Base-by-base conservation (phyloP, 2,329 filamentous ascomycete genomes). In the Hypomyces perniciosus region DNA sequence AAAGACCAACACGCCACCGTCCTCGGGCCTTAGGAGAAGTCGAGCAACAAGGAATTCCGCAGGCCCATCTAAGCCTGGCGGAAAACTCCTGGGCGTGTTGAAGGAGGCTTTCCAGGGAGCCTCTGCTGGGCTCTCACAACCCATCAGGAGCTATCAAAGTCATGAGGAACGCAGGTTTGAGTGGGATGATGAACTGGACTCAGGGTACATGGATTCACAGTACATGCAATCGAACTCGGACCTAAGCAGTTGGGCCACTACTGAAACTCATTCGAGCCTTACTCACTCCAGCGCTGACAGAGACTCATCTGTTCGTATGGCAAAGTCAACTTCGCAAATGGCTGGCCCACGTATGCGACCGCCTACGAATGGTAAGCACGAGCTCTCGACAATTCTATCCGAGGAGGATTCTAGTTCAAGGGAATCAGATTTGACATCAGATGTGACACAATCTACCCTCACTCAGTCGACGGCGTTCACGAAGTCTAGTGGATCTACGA, bases 21-120 rank as follows among this genome's bases (percentile, higher is more conserved):
- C 71, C 3, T 62, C 62, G 2, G 73, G 73, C 1, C 64, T 85
- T 28, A 80, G 73, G 64, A 73, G 82, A 58, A 80, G 76, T 44
- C 72, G 73, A 40, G 81, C 82, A 26, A 82, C 76, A 30, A 74
- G 79, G 56, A 72, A 62, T 52, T 60, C 70, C 2, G 68, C 77
- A 1, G 75, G 78, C 5, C 74, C 79, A 1, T 48, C 72, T 6
- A 83, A 78, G 59, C 55, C 71, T 0, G 65, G 60, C 2, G 60
- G 61, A 9, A 82, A 77, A 60, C 72, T 85, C 48, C 74, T 81
- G 26, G 81, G 83, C 38, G 74, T 76, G 42, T 65, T 85, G 7
- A 79, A 78, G 48, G 80, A 82, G 54, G 82, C 81, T 4, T 85
- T 85, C 59, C 75, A 76, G 37, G 82, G 82, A 30, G 80, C 85